Evolutionary conservation across 1,284 basidiomycete genomes (phyloP), one percentile per base, ranked within the genome.

Genomic region (Moesziomyces sp.): DNA sequence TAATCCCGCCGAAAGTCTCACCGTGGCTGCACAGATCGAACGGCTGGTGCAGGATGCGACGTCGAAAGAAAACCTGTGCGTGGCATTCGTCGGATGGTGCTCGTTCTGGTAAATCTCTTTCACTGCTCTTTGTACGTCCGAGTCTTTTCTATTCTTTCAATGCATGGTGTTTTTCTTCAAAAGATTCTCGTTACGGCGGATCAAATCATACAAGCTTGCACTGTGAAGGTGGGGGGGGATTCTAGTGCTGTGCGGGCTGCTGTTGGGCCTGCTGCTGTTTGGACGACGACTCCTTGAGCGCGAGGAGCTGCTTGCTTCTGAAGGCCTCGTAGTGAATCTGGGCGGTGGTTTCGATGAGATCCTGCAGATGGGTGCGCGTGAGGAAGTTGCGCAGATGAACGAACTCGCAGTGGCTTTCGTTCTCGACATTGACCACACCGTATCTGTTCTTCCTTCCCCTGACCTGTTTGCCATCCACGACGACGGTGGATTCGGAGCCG

Each of bases 311-410:
- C 88, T 97, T 98, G 80, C 93, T 95, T 76, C 96, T 91, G 92
- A 99, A 99, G 9, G 95, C 94, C 88, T 99, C 97, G 86, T 99
- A 99, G 86, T 99, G 97, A 85, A 97, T 97, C 86, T 96, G 93
- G 9, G 95, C 93, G 3, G 96, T 99, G 58, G 96, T 97, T 88
- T 99, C 96, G 85, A 99, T 98, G 80, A 99, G 87, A 85, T 99
- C 97, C 86, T 99, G 97, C 81, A 99, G 86, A 86, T 99, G 96
- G 33, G 96, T 96, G 85, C 76, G 88, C 3, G 93, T 95, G 74
- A 98, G 88, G 88, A 98, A 98, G 89, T 99, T 96, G 80, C 96
- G 89, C 73, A 99, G 88, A 86, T 97, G 93, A 81, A 95, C 89
- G 86, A 99, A 99, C 87, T 99, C 96, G 90, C 96, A 99, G 87